Percentiles rank a stretch among this genome's conserved stretches.
Evolutionary conservation across 176 grass and related monocot genomes (phyloP).

Genomic region (Tillandsia leiboldiana): DNA sequence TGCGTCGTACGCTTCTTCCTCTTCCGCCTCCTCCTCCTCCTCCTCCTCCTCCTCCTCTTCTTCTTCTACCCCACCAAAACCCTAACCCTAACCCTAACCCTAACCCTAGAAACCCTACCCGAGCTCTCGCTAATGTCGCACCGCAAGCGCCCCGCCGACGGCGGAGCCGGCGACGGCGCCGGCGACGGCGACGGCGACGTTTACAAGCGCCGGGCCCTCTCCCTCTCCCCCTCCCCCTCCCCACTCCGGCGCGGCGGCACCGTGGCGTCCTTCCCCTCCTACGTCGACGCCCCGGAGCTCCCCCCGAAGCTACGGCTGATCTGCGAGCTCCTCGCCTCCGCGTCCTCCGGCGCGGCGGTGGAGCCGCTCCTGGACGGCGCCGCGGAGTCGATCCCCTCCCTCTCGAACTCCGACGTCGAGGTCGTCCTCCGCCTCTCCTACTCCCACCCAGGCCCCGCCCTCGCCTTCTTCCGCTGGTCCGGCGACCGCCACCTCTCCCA

Average conservation of each 20-base stretch:
- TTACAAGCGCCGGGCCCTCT: conserved; percentile 16
- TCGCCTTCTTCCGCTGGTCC: conserved; percentile 82
- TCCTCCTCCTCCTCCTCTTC: not conserved
- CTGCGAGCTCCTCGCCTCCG: conserved; percentile 35
- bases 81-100: conserved; percentile 3
- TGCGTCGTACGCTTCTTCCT: no score
- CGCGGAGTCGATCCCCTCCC: conserved; percentile 5
- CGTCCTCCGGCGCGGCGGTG: conserved; percentile 9
- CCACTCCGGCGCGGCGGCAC: not conserved
- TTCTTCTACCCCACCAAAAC: not conserved
- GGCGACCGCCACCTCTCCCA: conserved; percentile 46
- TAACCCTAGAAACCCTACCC: not conserved
- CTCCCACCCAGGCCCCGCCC: conserved; percentile 41
- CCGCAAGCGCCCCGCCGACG: conserved; percentile 24
- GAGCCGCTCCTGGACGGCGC: conserved; percentile 35
- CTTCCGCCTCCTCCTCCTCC: not conserved
- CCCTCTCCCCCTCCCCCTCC: not conserved
- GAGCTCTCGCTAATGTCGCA: not conserved
- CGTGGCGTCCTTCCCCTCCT: conserved; percentile 30
- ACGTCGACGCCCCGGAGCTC: conserved; percentile 30
- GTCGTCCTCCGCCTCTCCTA: conserved; percentile 67
- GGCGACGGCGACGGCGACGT: not conserved
- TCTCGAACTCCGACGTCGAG: conserved; percentile 60
- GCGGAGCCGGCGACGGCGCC: not conserved
- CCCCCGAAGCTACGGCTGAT: conserved; percentile 24